Evolutionary conservation across 2,329 filamentous ascomycete genomes (phyloP), one percentile per base, ranked within the genome.

Genomic region (Chaetomiaceae sp.): DNA sequence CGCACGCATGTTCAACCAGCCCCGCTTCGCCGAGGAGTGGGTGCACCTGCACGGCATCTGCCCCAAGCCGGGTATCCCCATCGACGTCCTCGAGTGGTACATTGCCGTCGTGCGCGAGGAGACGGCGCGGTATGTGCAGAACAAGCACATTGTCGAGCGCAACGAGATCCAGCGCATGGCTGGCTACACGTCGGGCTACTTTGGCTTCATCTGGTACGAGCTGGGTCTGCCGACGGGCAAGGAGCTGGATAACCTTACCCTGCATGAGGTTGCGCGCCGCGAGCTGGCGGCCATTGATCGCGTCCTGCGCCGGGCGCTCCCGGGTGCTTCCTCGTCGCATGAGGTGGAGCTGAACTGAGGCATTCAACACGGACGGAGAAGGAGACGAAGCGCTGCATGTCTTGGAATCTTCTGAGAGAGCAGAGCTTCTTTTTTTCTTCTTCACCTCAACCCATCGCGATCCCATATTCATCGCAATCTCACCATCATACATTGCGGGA

Each of bases 71-170:
- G 71, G 69, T 29, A 63, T 71, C 33, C 75, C 78, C 0, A 60
- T 72, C 14, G 82, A 85, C 60, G 65, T 84, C 3, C 64, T 84
- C 20, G 75, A 83, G 80, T 84, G 75, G 71, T 84, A 83, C 66
- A 76, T 83, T 50, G 68, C 71, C 15, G 54, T 81, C 22, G 77
- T 84, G 52, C 77, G 79, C 34, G 74, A 80, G 59, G 75, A 80
- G 61, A 78, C 79, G 0, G 69, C 64, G 12, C 68, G 72, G 2
- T 69, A 71, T 22, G 64, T 77, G 11, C 60, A 72, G 31, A 48
- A 61, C 9, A 68, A 75, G 11, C 64, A 72, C 0, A 68, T 80
- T 20, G 65, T 66, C 6, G 71, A 77, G 54, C 75, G 74, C 46
- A 68, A 68, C 12, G 54, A 64, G 1, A 64, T 79, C 6, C 63